Evolutionary conservation across 2,329 filamentous ascomycete genomes (phyloP).

Genomic region (Apiospora sp.): DNA sequence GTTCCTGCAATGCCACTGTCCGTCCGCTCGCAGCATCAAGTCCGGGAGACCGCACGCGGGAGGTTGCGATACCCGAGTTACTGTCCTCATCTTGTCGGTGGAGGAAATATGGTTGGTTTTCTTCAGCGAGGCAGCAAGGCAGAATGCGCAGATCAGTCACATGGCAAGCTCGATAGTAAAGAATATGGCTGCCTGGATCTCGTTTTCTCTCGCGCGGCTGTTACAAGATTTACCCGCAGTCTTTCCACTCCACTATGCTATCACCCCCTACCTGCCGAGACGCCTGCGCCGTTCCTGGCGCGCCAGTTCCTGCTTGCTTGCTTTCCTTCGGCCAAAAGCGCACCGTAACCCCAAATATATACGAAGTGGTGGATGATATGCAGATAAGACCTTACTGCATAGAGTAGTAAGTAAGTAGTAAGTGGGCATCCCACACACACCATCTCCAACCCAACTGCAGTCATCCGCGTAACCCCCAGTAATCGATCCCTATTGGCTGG

Average conservation of each 20-base stretch:
- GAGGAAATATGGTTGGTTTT: neutral
- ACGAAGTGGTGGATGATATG: neutral
- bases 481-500: neutral
- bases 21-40: neutral
- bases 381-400: conserved; percentile 5
- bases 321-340: neutral
- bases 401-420: neutral
- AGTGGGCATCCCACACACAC: neutral
- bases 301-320: neutral
- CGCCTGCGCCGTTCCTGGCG: neutral
- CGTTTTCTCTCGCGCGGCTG: neutral
- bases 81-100: neutral
- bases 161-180: neutral
- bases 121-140: neutral
- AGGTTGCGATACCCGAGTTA: neutral
- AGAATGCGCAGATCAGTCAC: neutral
- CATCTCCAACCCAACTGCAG: conserved; percentile 13
- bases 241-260: neutral
- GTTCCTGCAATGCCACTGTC: conserved; percentile 6
- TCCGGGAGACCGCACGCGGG: neutral
- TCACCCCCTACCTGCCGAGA: neutral
- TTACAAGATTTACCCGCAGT: neutral
- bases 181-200: neutral
- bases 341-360: neutral
- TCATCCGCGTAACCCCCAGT: conserved; percentile 1